Evolutionary conservation across 2,329 filamentous ascomycete genomes (phyloP).

Genomic region (Zymoseptoria ardabiliae): DNA sequence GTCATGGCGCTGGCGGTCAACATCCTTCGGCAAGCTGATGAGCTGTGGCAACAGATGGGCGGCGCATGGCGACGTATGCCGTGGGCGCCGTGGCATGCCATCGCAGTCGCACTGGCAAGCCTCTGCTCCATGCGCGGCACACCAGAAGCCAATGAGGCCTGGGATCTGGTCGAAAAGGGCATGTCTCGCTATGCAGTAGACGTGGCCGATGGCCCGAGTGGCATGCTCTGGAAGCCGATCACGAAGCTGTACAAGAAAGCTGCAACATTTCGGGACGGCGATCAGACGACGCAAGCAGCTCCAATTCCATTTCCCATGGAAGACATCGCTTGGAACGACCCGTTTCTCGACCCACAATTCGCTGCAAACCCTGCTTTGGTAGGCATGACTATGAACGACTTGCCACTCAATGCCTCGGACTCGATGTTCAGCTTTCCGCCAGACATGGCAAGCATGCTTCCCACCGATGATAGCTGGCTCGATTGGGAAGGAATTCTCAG

Average conservation of each 20-base stretch:
- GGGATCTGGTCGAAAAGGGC: constrained; percentile 42
- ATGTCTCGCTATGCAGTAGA: constrained; percentile 39
- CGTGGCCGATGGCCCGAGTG: constrained; percentile 45
- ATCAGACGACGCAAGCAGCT: neutral
- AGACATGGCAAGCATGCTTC: constrained; percentile 16
- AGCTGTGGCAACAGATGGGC: constrained; percentile 26
- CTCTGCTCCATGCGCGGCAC: constrained; percentile 44
- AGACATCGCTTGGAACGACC: neutral
- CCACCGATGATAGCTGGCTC: constrained; percentile 23
- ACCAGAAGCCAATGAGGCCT: constrained; percentile 43
- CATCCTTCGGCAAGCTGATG: constrained; percentile 34
- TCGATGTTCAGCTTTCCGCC: constrained; percentile 14
- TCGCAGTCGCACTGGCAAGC: constrained; percentile 48
- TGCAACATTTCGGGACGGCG: constrained; percentile 20
- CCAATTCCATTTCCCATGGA: neutral
- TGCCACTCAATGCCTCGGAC: constrained; percentile 2
- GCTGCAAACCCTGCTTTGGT: neutral
- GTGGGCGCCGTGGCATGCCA: constrained; percentile 50
- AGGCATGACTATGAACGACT: neutral
- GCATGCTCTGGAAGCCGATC: constrained; percentile 49
- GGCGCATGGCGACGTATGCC: constrained; percentile 44
- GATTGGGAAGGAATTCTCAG: constrained; percentile 31
- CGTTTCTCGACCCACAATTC: neutral
- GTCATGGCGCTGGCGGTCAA: constrained; percentile 36
- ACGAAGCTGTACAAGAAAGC: constrained; percentile 48